Evolutionary conservation across 192 early-diverging fungal species (phyloP).

Genomic region (Podila horticola): DNA sequence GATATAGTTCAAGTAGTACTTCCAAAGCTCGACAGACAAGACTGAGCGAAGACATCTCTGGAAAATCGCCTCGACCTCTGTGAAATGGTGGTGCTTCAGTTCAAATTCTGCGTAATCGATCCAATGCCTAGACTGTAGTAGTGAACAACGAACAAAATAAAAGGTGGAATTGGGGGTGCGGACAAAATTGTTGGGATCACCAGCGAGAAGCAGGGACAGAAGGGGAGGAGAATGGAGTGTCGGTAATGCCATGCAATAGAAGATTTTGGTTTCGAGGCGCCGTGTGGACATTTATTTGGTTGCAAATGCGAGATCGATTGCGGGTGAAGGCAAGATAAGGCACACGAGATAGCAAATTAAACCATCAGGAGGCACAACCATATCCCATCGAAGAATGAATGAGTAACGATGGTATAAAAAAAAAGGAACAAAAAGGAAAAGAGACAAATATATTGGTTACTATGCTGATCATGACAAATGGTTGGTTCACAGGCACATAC

Average conservation of each 20-base stretch:
- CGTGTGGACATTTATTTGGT: background rate
- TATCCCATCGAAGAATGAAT: background rate
- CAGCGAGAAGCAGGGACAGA: background rate
- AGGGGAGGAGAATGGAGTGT: background rate
- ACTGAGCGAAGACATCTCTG: constrained; percentile 81
- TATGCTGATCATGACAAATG: background rate
- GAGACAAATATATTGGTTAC: constrained; percentile 10
- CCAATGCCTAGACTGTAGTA: constrained; percentile 74
- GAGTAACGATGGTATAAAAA: background rate
- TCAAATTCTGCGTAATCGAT: constrained; percentile 85
- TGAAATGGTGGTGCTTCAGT: constrained; percentile 76
- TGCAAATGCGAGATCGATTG: background rate
- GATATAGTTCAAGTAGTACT: constrained; percentile 90
- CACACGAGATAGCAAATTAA: too few relatives aligned
- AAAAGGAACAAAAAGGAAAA: constrained; percentile 14
- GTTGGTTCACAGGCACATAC: too few relatives aligned
- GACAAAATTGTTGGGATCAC: constrained; percentile 10
- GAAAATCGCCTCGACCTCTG: constrained; percentile 86
- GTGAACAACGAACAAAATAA: background rate
- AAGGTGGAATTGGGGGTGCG: constrained; percentile 6
- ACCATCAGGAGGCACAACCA: background rate
- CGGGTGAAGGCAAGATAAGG: background rate
- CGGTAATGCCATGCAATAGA: background rate
- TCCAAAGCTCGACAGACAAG: constrained; percentile 89
- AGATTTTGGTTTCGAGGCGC: constrained; percentile 1